phyloP scores from a whole-genome alignment of 345 rosid species.

The Mallotus nudiflorus region DNA sequence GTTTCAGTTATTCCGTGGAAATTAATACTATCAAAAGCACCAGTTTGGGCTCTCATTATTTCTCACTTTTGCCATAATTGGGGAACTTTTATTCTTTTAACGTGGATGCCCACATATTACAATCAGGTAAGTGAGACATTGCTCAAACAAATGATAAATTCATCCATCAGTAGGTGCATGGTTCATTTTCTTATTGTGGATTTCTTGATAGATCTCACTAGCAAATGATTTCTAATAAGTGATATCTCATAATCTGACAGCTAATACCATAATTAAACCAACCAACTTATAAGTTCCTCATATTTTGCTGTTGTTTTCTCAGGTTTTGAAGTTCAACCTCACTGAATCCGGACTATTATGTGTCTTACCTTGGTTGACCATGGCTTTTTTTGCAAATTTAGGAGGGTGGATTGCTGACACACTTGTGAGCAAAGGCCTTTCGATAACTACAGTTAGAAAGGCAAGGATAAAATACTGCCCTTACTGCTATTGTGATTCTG shows the following conservation, averaged over 20 bases:
- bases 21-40: slow-evolving; percentile 82
- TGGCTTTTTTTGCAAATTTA: slow-evolving; percentile 86
- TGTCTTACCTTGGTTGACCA: slow-evolving; percentile 97
- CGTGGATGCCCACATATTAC: slow-evolving; percentile 99
- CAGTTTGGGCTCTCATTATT: slow-evolving; percentile 96
- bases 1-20: slow-evolving; percentile 93
- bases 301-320: slow-evolving; percentile 24
- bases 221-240: neutral
- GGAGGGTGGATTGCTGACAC: slow-evolving; percentile 99
- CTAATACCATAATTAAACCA: slow-evolving; percentile 2
- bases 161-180: neutral
- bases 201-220: neutral
- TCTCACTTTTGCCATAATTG: slow-evolving; percentile 98
- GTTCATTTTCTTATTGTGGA: neutral
- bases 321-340: slow-evolving; percentile 98
- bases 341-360: slow-evolving; percentile 92
- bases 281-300: neutral
- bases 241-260: neutral
- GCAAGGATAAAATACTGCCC: slow-evolving; percentile 42
- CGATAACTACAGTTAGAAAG: slow-evolving; percentile 92
- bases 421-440: slow-evolving; percentile 87
- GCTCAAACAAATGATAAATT: neutral
- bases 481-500: neutral
- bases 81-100: slow-evolving; percentile 94
- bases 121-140: slow-evolving; percentile 63